phyloP scores from a whole-genome alignment of 1,139 yeast genomes.

The Scheffersomyces insectosa region DNA sequence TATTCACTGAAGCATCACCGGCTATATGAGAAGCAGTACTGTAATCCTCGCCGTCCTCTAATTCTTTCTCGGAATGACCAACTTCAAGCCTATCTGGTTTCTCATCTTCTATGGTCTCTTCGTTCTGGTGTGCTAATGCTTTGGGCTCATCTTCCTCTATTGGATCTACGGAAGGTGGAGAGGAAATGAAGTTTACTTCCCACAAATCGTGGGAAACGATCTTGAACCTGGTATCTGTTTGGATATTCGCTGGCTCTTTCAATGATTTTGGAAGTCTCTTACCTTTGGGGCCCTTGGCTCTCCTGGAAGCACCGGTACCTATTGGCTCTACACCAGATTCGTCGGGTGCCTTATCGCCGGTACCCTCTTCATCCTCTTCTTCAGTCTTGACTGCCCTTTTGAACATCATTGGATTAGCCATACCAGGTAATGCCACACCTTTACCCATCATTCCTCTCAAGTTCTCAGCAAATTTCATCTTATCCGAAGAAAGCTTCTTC shows the following conservation, averaged over 20 bases:
- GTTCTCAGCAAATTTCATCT: slow-evolving; percentile 52
- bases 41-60: too few species aligned
- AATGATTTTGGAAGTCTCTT: slow-evolving; percentile 71
- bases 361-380: slow-evolving; percentile 5
- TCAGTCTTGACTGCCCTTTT: slow-evolving; percentile 13
- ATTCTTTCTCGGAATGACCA: too few species aligned
- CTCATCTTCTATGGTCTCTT: too few species aligned
- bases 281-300: slow-evolving; percentile 79
- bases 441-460: slow-evolving; percentile 58
- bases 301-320: slow-evolving; percentile 17
- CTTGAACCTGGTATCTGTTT: slow-evolving; percentile 27
- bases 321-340: slow-evolving; percentile 5
- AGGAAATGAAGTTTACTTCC: slow-evolving; percentile 19
- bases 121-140: too few species aligned
- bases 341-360: slow-evolving; percentile 7
- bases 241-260: slow-evolving; percentile 45
- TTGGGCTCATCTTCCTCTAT: too few species aligned
- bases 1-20: too few species aligned
- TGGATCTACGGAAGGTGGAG: too few species aligned
- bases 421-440: slow-evolving; percentile 64
- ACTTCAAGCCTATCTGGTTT: too few species aligned
- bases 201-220: slow-evolving; percentile 40
- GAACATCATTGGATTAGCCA: slow-evolving; percentile 38
- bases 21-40: too few species aligned
- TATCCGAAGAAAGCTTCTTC: slow-evolving; percentile 31